Evolutionary conservation across 1,284 basidiomycete genomes (phyloP), one percentile per base, ranked within the genome.

Genomic region (Rhodotorula sp.): DNA sequence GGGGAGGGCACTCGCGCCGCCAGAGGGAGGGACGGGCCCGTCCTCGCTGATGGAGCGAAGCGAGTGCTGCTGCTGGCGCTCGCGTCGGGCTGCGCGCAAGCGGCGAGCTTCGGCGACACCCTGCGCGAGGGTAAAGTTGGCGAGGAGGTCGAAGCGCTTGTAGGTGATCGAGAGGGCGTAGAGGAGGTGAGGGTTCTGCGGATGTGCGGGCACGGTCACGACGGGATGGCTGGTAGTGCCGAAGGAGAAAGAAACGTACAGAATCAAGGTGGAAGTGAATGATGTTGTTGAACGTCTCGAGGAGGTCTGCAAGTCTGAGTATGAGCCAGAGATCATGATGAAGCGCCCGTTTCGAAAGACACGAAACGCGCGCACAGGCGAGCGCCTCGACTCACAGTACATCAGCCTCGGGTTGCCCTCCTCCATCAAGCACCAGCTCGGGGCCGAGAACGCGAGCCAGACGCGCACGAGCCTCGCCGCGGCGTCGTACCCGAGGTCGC

Each of bases 321-420:
- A 45, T n/a, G 12, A 61, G 16, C 19, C 46, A 4, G 14, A 12
- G 14, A 50, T 9, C 49, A 23, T 10, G 7, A 17, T 4, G 10
- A 2, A 50, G 23, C 17, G 4, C 23, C 3, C 19, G 3, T 21
- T 23, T 13, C 17, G 50, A 7, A 49, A n/a, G 14, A 17, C 34
- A 16, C n/a, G 23, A 49, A 34, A 12, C 12, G 27, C 10, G 7
- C 84, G 74, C 13, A 27, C 7, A 27, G 13, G 13, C 8, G n/a
- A 72, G 45, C 58, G 0, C 45, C 34, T 5, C 2, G 14, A 91
- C 89, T 93, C 88, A 82, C 96, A 96, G 82, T 91, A 97, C 45
- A 97, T 84, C 41, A 97, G 83, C 62, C 95, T 84, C 4, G 96
- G 96, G 80, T 98, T 91, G 10, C 93, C 92, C 81, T 97, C 94